A percentile compares a stretch with the other conserved stretches of the same genome.
These are phyloP conservation scores for Termitomyces sp. DNA, from an alignment of 768 basidiomycete species.

Conservation along the genomic window DNA sequence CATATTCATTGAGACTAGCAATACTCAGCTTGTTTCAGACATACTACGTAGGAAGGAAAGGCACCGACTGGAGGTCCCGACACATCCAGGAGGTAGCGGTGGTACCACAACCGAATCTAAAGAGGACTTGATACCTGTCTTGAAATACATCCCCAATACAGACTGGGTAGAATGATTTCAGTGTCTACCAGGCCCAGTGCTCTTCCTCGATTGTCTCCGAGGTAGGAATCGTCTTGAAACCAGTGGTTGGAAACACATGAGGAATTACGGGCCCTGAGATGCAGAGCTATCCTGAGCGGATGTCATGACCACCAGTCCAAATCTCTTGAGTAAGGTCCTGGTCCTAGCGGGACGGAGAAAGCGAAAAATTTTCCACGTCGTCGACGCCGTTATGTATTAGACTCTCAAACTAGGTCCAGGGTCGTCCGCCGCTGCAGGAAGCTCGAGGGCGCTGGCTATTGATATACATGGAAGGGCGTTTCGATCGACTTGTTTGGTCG, in stretches of 20 bases:
- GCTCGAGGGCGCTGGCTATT: background rate
- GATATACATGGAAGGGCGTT: background rate
- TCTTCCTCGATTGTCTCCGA: background rate
- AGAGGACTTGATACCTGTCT: background rate
- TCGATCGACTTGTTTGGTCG: background rate
- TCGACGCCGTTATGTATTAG: background rate
- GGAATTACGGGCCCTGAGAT: background rate
- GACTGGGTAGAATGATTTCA: background rate
- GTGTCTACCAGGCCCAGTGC: background rate
- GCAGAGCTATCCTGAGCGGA: background rate
- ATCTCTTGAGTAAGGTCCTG: background rate
- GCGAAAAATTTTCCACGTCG: background rate
- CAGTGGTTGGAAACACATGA: background rate
- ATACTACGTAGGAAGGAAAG: too few species aligned
- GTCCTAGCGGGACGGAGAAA: background rate
- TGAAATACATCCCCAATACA: background rate
- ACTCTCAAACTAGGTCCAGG: background rate
- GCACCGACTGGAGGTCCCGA: background rate
- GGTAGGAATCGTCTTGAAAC: background rate
- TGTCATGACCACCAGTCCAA: too few species aligned
- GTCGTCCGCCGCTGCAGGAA: background rate
- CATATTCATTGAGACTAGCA: background rate
- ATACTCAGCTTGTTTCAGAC: background rate
- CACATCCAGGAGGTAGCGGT: background rate
- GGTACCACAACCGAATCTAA: background rate